Evolutionary conservation across 2,329 filamentous ascomycete genomes (phyloP).

Genomic region (Colletotrichum paranaense): DNA sequence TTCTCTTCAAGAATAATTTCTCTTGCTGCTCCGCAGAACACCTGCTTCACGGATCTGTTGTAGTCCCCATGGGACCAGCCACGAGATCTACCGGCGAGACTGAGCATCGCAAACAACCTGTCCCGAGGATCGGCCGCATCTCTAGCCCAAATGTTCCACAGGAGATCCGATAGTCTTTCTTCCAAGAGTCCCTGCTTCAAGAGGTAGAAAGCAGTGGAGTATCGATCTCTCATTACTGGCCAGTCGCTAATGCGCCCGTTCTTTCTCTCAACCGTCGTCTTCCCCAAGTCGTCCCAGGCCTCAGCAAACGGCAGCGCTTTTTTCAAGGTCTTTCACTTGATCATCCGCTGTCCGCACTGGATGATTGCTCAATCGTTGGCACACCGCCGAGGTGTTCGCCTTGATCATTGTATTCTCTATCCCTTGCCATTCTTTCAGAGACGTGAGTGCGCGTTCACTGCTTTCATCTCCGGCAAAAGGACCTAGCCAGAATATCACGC

Average conservation of each 20-base stretch:
- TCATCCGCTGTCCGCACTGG: not conserved
- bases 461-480: not conserved
- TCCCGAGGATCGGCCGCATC: not conserved
- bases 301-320: not conserved
- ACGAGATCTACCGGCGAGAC: not conserved
- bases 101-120: not conserved
- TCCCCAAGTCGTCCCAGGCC: not conserved
- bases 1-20: not conserved
- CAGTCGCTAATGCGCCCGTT: not conserved
- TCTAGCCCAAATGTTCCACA: slow-evolving; percentile 4
- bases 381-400: not conserved
- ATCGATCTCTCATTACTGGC: not conserved
- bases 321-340: not conserved
- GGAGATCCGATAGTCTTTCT: not conserved
- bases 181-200: not conserved
- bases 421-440: not conserved
- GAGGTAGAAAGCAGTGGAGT: not conserved
- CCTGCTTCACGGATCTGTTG: not conserved
- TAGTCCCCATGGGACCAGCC: not conserved
- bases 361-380: not conserved
- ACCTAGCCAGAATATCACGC: slow-evolving; percentile 32
- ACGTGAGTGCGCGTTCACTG: not conserved
- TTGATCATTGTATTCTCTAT: not conserved
- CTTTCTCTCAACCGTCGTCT: not conserved
- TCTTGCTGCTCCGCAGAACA: slow-evolving; percentile 3